Evolutionary conservation across 2,329 filamentous ascomycete species (phyloP), one percentile per base, ranked within the genome.

Genomic region (Ploettnerulaceae sp.): DNA sequence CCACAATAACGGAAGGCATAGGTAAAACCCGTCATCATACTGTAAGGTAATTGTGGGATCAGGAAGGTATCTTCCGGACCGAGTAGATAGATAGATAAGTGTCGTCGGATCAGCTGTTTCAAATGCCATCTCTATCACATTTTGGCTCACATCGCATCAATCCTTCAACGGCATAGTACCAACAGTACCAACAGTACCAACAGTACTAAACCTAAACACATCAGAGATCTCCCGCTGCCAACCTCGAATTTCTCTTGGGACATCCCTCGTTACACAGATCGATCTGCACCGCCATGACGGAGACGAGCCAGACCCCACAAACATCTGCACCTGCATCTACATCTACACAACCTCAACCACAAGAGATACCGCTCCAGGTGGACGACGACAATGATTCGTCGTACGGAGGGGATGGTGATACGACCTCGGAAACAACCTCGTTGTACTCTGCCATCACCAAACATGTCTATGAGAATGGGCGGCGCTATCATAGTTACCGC

Each of bases 401-500:
- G 5, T 47, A 47, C 35, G 44, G 44, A 4, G 44, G 35, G 9
- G 44, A 47, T 9, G 15, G 21, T 14, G 44, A 47, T 28, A 21
- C 36, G 1, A 36, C 29, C 7, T 47, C 44, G 20, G 51, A 54
- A 32, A 54, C 48, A 5, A 48, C 40, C 4, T 48, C 48, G 39
- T 37, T 54, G 17, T 43, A 44, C 24, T 54, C 51, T 11, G 26
- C 39, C 7, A 54, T 54, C n/a, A 43, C 37, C 7, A 52, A 42
- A 14, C 48, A 54, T 32, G 45, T 47, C 1, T 45, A 43, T 18
- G 70, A 72, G 48, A 71, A 73, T 37, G 71, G 71, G 4, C 64
- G 71, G 0, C 63, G 71, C 2, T 74, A 74, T 43, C 71, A 74
- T 34, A 62, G 62, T 1, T 67, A 58, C 52, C 65, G 69, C 26